phyloP scores from a whole-genome alignment of 208 protist species.

The Trypanosomatidae sp. region DNA sequence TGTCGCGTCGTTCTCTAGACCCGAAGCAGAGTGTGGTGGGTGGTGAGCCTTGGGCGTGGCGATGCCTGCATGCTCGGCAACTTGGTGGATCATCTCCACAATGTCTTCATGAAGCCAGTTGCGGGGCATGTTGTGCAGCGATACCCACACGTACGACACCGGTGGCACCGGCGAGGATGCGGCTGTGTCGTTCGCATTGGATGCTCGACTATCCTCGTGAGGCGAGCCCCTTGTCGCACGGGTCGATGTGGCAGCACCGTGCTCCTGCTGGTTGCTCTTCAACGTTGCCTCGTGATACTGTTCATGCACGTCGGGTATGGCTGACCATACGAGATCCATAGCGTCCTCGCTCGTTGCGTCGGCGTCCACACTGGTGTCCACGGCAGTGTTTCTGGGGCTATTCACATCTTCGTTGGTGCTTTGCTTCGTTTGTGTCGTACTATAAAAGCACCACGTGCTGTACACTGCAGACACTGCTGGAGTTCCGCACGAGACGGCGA shows the following conservation, averaged over 20 bases:
- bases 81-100: constrained; percentile 75
- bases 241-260: neutral
- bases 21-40: neutral
- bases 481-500: neutral
- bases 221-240: neutral
- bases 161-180: neutral
- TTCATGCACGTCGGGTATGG: neutral
- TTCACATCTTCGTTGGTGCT: neutral
- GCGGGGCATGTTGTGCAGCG: constrained; percentile 72
- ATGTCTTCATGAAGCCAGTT: constrained; percentile 88
- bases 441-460: neutral
- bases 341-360: constrained; percentile 11
- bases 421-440: neutral
- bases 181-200: neutral
- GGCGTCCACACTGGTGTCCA: neutral
- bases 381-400: neutral
- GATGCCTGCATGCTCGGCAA: constrained; percentile 69
- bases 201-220: neutral
- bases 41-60: constrained; percentile 15
- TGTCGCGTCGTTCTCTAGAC: neutral
- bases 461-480: neutral
- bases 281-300: neutral
- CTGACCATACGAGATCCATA: constrained; percentile 23
- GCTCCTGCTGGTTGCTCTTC: neutral
- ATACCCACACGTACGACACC: constrained; percentile 26